A percentile compares a stretch with the other conserved stretches of the same genome.
Evolutionary conservation across 805 yeast genomes (phyloP).

Genomic region (Dipodascus geniculatus): DNA sequence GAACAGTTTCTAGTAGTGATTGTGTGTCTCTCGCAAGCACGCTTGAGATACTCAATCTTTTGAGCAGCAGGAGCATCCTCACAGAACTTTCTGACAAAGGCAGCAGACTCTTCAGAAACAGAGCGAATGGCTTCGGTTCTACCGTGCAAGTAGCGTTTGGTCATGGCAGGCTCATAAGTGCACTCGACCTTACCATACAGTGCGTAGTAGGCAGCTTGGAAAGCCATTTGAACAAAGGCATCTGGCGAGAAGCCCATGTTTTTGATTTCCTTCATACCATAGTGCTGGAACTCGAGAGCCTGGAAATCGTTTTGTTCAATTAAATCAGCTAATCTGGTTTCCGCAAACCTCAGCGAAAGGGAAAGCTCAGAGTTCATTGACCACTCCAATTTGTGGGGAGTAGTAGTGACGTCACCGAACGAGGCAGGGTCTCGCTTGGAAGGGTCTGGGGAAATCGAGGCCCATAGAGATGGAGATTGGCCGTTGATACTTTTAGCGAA

Average conservation of each 20-base stretch:
- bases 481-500: conserved; percentile 77
- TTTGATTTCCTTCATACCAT: conserved; percentile 68
- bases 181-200: conserved; percentile 87
- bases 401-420: conserved; percentile 38
- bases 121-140: conserved; percentile 88
- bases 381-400: conserved; percentile 87
- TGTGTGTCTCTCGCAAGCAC: conserved; percentile 64
- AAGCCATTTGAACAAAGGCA: conserved; percentile 88
- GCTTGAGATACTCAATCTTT: conserved; percentile 46
- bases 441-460: conserved; percentile 37
- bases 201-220: conserved; percentile 87
- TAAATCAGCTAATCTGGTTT: conserved; percentile 75
- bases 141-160: conserved; percentile 76
- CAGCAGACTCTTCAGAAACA: conserved; percentile 67
- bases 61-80: conserved; percentile 49
- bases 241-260: conserved; percentile 84
- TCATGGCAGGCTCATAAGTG: conserved; percentile 95
- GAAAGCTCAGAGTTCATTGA: conserved; percentile 66
- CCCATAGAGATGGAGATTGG: conserved; percentile 65
- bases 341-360: conserved; percentile 77
- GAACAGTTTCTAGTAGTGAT: conserved; percentile 58
- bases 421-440: conserved; percentile 31
- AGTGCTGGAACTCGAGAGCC: conserved; percentile 54
- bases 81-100: conserved; percentile 75
- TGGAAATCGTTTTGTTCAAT: conserved; percentile 84